These are phyloP conservation scores for Monosporascus sp. DNA, from an alignment of 2,329 filamentous ascomycete genomes.

Conservation along the genomic window DNA sequence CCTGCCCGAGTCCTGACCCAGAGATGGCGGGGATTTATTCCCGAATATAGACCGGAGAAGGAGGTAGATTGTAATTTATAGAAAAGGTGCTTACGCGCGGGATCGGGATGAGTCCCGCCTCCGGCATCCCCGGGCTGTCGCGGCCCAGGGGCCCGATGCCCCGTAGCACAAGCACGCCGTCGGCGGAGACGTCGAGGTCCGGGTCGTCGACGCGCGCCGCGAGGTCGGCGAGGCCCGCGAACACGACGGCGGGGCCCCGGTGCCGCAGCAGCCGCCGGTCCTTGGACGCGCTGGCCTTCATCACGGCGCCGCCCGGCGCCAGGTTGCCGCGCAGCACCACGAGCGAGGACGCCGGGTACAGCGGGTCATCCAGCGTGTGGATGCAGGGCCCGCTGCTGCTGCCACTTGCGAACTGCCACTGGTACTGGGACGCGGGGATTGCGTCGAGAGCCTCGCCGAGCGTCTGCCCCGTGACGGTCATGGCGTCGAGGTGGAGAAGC, in stretches of 20 bases:
- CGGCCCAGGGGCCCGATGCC: conserved; percentile 81
- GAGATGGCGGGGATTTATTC: too few species aligned
- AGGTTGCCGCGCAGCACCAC: conserved; percentile 81
- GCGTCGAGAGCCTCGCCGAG: conserved; percentile 71
- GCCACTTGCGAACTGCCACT: conserved; percentile 42
- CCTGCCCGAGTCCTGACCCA: too few species aligned
- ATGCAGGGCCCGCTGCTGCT: conserved; percentile 43
- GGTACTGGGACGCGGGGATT: conserved; percentile 39
- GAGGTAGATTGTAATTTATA: too few species aligned
- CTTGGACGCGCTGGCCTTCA: conserved; percentile 85
- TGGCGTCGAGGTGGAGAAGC: conserved; percentile 70
- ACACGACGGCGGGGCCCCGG: conserved; percentile 52
- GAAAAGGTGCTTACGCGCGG: conserved; percentile 46
- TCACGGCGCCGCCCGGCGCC: conserved; percentile 76
- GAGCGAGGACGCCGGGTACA: conserved; percentile 74
- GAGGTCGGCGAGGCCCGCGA: conserved; percentile 73
- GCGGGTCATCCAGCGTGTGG: conserved; percentile 56
- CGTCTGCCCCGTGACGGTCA: conserved; percentile 80
- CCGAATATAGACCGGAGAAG: too few species aligned
- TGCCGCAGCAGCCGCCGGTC: conserved; percentile 55
- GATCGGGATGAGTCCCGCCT: conserved; percentile 61
- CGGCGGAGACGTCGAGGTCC: conserved; percentile 54
- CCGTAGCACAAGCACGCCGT: conserved; percentile 71
- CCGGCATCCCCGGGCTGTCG: conserved; percentile 81
- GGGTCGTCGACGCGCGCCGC: conserved; percentile 55